Percentiles rank a stretch among this genome's conserved stretches.
Evolutionary conservation across 2,329 filamentous ascomycete species (phyloP).

Genomic region (Lomentospora prolificans): DNA sequence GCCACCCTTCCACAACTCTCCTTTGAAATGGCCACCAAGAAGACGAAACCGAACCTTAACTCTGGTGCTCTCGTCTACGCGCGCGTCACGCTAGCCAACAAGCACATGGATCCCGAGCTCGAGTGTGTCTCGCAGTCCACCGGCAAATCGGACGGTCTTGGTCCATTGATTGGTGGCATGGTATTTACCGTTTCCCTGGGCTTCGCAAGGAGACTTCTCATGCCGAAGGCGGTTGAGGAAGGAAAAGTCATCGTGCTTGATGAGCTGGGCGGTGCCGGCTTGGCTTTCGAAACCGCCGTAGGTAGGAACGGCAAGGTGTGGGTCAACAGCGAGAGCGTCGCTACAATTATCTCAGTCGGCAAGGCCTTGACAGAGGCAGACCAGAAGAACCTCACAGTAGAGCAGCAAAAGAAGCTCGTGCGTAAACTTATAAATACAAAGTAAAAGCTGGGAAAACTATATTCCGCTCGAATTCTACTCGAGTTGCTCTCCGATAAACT

Average conservation of each 20-base stretch:
- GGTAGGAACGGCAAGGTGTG: constrained; percentile 88
- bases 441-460: not conserved
- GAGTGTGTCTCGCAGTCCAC: constrained; percentile 82
- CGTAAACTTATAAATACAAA: constrained; percentile 47
- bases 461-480: not conserved
- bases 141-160: constrained; percentile 80
- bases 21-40: constrained; percentile 90
- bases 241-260: constrained; percentile 67
- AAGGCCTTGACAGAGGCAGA: constrained; percentile 72
- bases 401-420: constrained; percentile 62
- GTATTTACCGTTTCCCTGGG: constrained; percentile 69
- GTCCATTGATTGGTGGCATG: constrained; percentile 77
- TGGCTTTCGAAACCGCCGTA: constrained; percentile 88
- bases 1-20: constrained; percentile 75
- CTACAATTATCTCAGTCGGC: constrained; percentile 67
- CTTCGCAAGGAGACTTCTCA: constrained; percentile 72
- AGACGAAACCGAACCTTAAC: constrained; percentile 72
- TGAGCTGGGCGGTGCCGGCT: constrained; percentile 62
- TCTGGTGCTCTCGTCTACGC: constrained; percentile 80
- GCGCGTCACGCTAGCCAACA: constrained; percentile 65
- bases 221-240: constrained; percentile 48
- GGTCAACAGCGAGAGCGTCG: constrained; percentile 71
- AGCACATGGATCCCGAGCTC: constrained; percentile 80
- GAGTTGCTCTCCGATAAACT: too few species aligned
- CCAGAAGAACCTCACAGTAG: constrained; percentile 49